Conservation (phyloP, 202 grass and related monocot species). For the Cymbopogon flexuosus region DNA sequence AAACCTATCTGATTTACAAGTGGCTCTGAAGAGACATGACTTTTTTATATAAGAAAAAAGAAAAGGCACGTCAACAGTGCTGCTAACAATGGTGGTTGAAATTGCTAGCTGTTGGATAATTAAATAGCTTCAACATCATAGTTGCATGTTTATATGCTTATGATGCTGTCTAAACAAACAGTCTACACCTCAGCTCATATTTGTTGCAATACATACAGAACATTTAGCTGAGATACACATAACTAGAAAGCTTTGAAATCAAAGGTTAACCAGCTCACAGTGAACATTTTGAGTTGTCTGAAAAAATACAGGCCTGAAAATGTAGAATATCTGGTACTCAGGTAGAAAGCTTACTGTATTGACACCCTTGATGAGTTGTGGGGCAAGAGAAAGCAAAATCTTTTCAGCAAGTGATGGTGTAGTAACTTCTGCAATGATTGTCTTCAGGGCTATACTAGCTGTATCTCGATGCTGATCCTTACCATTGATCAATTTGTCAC, state of each 20-base stretch:
- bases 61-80: not conserved
- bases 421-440: slow-evolving; percentile 82
- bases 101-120: not conserved
- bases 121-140: slow-evolving; percentile 3
- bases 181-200: not conserved
- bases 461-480: slow-evolving; percentile 99
- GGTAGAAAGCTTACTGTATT: slow-evolving; percentile 59
- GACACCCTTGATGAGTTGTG: slow-evolving; percentile 77
- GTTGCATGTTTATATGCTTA: not conserved
- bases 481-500: slow-evolving; percentile 85
- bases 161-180: not conserved
- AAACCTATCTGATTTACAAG: not conserved
- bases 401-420: slow-evolving; percentile 79
- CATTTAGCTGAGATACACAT: not conserved
- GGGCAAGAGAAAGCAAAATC: slow-evolving; percentile 67
- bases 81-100: not conserved
- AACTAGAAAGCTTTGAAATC: not conserved
- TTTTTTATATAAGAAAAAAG: not conserved
- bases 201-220: not conserved
- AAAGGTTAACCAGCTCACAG: not conserved
- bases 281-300: not conserved
- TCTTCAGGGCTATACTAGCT: slow-evolving; percentile 96
- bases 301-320: not conserved
- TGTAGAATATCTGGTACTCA: not conserved
- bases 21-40: not conserved